phyloP scores from a whole-genome alignment of 2,329 filamentous ascomycete genomes.

The Blastomyces parvus region DNA sequence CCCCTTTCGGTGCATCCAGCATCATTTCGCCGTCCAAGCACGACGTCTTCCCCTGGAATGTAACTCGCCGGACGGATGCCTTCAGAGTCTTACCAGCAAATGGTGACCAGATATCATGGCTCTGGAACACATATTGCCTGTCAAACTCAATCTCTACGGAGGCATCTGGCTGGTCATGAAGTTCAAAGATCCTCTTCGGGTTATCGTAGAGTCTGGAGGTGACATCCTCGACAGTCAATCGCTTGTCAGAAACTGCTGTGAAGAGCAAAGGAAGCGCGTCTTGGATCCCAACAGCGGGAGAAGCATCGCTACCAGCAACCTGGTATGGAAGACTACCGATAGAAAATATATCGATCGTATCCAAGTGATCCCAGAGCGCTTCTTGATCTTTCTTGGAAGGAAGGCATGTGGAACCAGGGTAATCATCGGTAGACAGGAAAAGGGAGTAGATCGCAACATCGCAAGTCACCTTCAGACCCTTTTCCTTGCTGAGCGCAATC shows the following conservation, averaged over 20 bases:
- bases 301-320: slow-evolving; percentile 51
- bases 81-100: slow-evolving; percentile 60
- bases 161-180: slow-evolving; percentile 67
- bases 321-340: slow-evolving; percentile 71
- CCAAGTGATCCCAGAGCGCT: slow-evolving; percentile 64
- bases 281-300: slow-evolving; percentile 57
- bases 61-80: slow-evolving; percentile 64
- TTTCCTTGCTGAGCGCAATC: slow-evolving; percentile 68
- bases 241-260: slow-evolving; percentile 65
- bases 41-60: slow-evolving; percentile 63
- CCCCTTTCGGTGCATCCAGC: slow-evolving; percentile 50
- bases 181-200: slow-evolving; percentile 70
- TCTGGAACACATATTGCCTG: slow-evolving; percentile 53
- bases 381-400: slow-evolving; percentile 60
- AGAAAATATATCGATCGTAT: slow-evolving; percentile 68
- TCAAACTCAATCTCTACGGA: slow-evolving; percentile 68
- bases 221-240: slow-evolving; percentile 63
- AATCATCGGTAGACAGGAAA: slow-evolving; percentile 63
- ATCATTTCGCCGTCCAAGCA: slow-evolving; percentile 62
- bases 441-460: slow-evolving; percentile 73
- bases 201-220: slow-evolving; percentile 64
- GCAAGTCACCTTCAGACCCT: slow-evolving; percentile 72
- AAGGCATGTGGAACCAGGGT: slow-evolving; percentile 55
- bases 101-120: slow-evolving; percentile 54
- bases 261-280: slow-evolving; percentile 66